A percentile compares a stretch with the other conserved stretches of the same genome.
Evolutionary conservation across 345 rosid species (phyloP).

Genomic region (Microthlaspi erraticum): DNA sequence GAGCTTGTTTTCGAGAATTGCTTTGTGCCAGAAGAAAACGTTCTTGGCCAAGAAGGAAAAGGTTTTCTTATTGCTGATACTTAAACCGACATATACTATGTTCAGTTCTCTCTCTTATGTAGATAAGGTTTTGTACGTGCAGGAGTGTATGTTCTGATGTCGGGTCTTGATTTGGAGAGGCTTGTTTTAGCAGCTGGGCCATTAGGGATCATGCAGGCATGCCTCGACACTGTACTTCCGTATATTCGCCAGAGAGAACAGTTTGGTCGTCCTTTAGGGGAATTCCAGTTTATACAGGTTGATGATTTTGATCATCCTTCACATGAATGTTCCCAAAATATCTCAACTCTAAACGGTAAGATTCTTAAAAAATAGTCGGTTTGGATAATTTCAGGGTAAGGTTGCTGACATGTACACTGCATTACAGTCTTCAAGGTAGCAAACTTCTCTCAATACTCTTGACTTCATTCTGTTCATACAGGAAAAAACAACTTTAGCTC

Average conservation of each 20-base stretch:
- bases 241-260: constrained; percentile 81
- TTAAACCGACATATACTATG: background rate
- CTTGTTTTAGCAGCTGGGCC: constrained; percentile 96
- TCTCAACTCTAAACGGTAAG: background rate
- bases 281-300: constrained; percentile 95
- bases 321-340: background rate
- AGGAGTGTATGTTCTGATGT: constrained; percentile 97
- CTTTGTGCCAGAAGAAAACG: constrained; percentile 85
- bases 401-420: constrained; percentile 93
- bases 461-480: background rate
- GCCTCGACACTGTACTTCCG: constrained; percentile 93
- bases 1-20: constrained; percentile 96
- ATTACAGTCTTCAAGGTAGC: constrained; percentile 85
- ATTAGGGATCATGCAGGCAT: constrained; percentile 94
- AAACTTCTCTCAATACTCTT: constrained; percentile 7
- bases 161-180: constrained; percentile 94
- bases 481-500: too few relatives aligned
- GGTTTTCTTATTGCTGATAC: constrained; percentile 52
- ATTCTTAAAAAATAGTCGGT: background rate
- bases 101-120: background rate
- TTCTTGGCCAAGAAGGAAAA: constrained; percentile 92
- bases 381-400: constrained; percentile 68
- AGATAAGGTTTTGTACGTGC: constrained; percentile 31
- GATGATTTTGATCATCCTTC: constrained; percentile 23
- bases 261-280: constrained; percentile 91